Percentiles rank a stretch among this genome's conserved stretches.
Conservation (phyloP, 768 basidiomycete species). For the Lentinula boryana region DNA sequence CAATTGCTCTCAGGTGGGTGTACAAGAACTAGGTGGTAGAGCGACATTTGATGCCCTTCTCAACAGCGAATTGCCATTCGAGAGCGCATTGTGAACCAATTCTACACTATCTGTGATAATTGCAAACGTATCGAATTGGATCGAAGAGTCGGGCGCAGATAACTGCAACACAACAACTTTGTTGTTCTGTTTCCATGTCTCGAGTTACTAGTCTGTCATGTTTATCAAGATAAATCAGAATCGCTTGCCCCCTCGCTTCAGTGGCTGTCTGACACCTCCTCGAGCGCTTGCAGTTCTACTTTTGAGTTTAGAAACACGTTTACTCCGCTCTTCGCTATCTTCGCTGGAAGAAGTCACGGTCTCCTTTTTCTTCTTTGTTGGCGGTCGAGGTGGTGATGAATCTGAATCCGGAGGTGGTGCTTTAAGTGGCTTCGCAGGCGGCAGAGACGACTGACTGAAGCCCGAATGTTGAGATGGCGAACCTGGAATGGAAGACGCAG, state of each 20-base stretch:
- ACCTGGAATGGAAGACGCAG: conserved; percentile 1
- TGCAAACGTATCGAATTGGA: conserved; percentile 6
- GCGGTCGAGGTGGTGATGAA: conserved; percentile 43
- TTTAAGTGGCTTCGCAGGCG: conserved; percentile 15
- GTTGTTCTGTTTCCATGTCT: neutral
- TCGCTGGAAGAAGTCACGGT: conserved; percentile 32
- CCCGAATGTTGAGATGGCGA: conserved; percentile 6
- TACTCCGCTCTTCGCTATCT: conserved; percentile 52
- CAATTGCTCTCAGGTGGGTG: neutral
- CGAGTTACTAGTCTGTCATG: neutral
- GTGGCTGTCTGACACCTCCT: conserved; percentile 62
- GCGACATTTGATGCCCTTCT: neutral
- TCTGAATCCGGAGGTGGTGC: conserved; percentile 38
- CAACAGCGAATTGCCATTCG: neutral
- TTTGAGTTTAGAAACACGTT: conserved; percentile 33
- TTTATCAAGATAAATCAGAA: conserved; percentile 37
- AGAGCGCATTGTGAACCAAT: conserved; percentile 4
- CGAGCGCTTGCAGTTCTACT: conserved; percentile 27
- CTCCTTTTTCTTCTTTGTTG: conserved; percentile 42
- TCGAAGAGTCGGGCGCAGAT: conserved; percentile 4
- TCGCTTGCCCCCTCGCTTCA: conserved; percentile 70
- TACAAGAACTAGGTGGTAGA: neutral
- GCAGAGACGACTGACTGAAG: conserved; percentile 8
- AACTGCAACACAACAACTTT: neutral
- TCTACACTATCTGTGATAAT: conserved; percentile 7